A percentile compares a stretch with the other conserved stretches of the same genome.
phyloP scores from a whole-genome alignment of 2,329 filamentous ascomycete genomes.

The Davidsoniella eucalypti region DNA sequence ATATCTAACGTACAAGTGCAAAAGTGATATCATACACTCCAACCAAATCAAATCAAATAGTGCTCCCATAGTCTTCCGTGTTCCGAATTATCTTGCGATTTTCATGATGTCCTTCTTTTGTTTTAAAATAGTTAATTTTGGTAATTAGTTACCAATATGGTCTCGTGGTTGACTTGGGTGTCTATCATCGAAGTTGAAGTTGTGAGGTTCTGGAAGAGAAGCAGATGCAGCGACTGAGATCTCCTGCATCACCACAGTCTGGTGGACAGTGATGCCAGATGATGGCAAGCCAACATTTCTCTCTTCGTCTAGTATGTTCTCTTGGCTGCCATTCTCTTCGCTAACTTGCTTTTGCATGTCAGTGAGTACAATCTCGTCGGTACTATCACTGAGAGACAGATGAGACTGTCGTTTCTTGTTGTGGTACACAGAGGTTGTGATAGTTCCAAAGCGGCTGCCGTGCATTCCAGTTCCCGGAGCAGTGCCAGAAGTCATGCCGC shows the following conservation, averaged over 20 bases:
- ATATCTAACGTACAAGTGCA: constrained; percentile 2
- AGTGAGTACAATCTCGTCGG: constrained; percentile 7
- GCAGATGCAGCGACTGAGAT: background rate
- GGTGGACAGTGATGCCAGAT: constrained; percentile 9
- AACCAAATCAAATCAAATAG: background rate
- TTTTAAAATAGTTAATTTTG: too few relatives aligned
- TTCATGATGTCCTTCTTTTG: too few relatives aligned
- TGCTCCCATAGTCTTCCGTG: background rate
- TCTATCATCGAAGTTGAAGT: constrained; percentile 3
- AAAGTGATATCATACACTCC: constrained; percentile 4
- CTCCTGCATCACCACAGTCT: constrained; percentile 8
- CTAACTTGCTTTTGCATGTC: constrained; percentile 3
- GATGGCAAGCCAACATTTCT: background rate
- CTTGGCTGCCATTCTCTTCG: background rate
- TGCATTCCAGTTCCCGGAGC: constrained; percentile 3
- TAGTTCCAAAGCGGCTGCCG: constrained; percentile 9
- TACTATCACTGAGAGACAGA: constrained; percentile 4
- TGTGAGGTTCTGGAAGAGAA: background rate
- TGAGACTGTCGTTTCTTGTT: constrained; percentile 5
- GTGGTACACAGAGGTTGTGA: constrained; percentile 11
- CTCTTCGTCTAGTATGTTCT: constrained; percentile 8
- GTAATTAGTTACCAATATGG: background rate
- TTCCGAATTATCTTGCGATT: background rate
- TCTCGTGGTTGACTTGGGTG: constrained; percentile 5
- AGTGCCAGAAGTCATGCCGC: background rate